These are phyloP conservation scores for Sporormia fimetaria DNA, from an alignment of 495 filamentous ascomycete genomes.

Conservation along the genomic window DNA sequence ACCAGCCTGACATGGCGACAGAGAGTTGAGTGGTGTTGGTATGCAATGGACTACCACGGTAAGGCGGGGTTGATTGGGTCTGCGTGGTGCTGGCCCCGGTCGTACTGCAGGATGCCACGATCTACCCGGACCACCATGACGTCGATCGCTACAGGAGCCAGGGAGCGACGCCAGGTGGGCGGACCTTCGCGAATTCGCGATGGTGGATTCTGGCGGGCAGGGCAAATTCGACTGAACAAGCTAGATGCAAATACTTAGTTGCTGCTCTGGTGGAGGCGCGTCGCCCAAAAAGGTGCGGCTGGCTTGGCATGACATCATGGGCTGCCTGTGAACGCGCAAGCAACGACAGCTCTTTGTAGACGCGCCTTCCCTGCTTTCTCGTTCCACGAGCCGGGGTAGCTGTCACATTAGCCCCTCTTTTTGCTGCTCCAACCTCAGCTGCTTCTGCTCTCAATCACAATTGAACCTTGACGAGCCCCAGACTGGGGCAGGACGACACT, in stretches of 20 bases:
- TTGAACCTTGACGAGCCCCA: constrained; percentile 3
- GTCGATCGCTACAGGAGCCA: too few relatives aligned
- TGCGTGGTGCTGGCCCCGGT: too few relatives aligned
- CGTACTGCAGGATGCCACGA: too few relatives aligned
- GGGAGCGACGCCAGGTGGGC: too few relatives aligned
- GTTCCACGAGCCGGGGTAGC: constrained; percentile 8
- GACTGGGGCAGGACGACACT: constrained; percentile 1
- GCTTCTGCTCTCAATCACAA: neutral
- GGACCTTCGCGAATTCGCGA: too few relatives aligned
- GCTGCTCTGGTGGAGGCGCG: too few relatives aligned
- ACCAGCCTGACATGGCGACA: constrained; percentile 28
- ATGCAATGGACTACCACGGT: neutral
- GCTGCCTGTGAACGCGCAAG: too few relatives aligned
- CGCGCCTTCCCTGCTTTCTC: constrained; percentile 10
- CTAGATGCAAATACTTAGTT: too few relatives aligned
- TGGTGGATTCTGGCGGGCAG: too few relatives aligned
- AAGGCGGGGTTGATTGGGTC: neutral
- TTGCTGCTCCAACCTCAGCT: neutral
- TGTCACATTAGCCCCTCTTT: constrained; percentile 2
- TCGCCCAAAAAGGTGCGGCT: too few relatives aligned
- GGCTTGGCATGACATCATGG: constrained; percentile 13
- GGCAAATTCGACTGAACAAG: too few relatives aligned
- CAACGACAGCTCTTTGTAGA: constrained; percentile 6
- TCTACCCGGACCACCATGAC: too few relatives aligned
- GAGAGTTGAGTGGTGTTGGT: neutral